A percentile compares a stretch with the other conserved stretches of the same genome.
Evolutionary conservation across 768 basidiomycete genomes (phyloP).

Genomic region (Tricholoma hemisulphureum): DNA sequence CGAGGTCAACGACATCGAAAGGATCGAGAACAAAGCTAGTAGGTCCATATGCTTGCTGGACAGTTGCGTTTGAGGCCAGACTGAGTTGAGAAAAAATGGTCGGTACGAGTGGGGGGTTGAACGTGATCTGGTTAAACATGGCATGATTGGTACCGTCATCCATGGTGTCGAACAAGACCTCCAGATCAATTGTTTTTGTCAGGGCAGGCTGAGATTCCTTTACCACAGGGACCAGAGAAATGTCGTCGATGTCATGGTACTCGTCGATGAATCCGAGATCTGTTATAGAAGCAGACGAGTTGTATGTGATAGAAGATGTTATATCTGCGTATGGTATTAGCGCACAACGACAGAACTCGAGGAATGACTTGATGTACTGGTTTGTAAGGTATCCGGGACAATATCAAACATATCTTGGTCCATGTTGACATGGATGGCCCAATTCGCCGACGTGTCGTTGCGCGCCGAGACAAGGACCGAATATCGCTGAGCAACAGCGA

Average conservation of each 20-base stretch:
- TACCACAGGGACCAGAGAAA: conserved; percentile 61
- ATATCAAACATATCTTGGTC: conserved; percentile 87
- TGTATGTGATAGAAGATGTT: conserved; percentile 83
- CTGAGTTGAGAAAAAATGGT: conserved; percentile 73
- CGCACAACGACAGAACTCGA: background rate
- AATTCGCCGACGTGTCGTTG: conserved; percentile 83
- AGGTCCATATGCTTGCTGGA: conserved; percentile 73
- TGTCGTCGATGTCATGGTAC: conserved; percentile 68
- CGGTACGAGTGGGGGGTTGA: conserved; percentile 70
- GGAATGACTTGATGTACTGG: conserved; percentile 50
- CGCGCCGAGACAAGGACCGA: conserved; percentile 89
- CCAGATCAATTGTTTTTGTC: conserved; percentile 64
- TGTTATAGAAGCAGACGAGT: conserved; percentile 46
- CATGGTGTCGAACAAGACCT: conserved; percentile 81
- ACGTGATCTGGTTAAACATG: conserved; percentile 71
- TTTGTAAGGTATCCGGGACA: conserved; percentile 66
- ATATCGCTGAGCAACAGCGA: conserved; percentile 91
- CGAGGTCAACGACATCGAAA: conserved; percentile 73
- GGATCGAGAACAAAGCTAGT: conserved; percentile 74
- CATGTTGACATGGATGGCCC: conserved; percentile 89
- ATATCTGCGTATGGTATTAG: conserved; percentile 48
- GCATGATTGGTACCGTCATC: conserved; percentile 81
- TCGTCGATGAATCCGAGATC: conserved; percentile 51
- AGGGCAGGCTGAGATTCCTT: conserved; percentile 47
- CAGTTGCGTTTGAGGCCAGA: conserved; percentile 71